phyloP scores from a whole-genome alignment of 306 rosid species.

The Erythrophleum fordii region DNA sequence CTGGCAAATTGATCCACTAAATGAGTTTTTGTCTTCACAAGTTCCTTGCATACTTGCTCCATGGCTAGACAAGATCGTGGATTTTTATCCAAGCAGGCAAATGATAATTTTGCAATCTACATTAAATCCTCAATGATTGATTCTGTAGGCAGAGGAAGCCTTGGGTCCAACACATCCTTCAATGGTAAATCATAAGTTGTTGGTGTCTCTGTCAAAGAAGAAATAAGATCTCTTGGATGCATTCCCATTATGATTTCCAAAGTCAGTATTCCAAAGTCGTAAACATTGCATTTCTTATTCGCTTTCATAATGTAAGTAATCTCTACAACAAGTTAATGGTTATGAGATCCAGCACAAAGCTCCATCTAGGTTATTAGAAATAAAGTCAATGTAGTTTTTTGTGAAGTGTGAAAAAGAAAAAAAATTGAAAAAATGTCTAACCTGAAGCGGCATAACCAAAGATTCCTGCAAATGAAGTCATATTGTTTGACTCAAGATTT shows the following conservation, averaged over 20 bases:
- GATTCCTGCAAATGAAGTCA: background rate
- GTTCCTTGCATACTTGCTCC: background rate
- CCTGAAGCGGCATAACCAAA: conserved; percentile 5
- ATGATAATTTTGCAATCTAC: background rate
- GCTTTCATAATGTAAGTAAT: conserved; percentile 2
- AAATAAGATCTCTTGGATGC: conserved; percentile 2
- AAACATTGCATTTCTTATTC: background rate
- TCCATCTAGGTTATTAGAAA: too few species aligned
- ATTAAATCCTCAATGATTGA: background rate
- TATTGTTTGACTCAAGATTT: background rate
- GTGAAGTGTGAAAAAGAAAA: too few species aligned
- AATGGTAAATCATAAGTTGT: background rate
- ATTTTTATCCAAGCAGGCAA: background rate
- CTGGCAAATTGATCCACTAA: background rate
- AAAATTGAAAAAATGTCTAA: background rate
- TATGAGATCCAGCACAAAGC: background rate
- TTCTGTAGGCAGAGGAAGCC: background rate
- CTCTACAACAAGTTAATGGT: background rate
- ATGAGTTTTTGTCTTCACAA: background rate
- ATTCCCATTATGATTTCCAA: conserved; percentile 5
- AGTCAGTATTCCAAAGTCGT: background rate
- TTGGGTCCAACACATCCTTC: background rate
- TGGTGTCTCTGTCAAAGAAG: background rate
- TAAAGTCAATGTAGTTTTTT: too few species aligned
- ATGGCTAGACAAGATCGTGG: background rate